phyloP scores from a whole-genome alignment of 345 rosid genomes.

The Populus alba region DNA sequence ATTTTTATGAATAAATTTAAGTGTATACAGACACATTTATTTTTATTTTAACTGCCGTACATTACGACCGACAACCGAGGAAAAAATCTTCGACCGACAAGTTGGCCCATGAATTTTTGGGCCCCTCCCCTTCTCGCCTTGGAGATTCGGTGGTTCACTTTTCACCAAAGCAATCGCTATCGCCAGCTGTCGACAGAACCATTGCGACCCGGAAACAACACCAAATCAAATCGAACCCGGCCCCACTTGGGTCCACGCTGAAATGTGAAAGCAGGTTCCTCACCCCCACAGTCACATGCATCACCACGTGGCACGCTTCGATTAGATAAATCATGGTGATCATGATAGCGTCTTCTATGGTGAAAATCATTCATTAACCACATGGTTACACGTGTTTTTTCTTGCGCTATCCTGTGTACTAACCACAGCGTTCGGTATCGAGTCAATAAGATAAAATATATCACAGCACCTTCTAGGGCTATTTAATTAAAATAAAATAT shows the following conservation, averaged over 20 bases:
- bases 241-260: not conserved
- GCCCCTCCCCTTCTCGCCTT: not conserved
- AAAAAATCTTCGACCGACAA: not conserved
- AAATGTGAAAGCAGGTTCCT: not conserved
- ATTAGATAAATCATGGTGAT: not conserved
- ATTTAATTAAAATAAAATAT: too few relatives aligned
- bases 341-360: conserved; percentile 2
- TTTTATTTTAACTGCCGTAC: too few relatives aligned
- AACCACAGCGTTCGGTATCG: too few relatives aligned
- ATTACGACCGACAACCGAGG: too few relatives aligned
- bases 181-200: conserved; percentile 28
- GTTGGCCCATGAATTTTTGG: not conserved
- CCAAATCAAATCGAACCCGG: not conserved
- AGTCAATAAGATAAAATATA: too few relatives aligned
- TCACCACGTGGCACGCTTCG: conserved; percentile 22
- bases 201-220: not conserved
- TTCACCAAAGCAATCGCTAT: conserved; percentile 30
- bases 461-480: too few relatives aligned
- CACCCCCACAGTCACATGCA: conserved; percentile 27
- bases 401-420: too few relatives aligned
- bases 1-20: too few relatives aligned
- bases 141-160: conserved; percentile 30
- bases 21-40: too few relatives aligned
- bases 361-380: too few relatives aligned
- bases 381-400: too few relatives aligned